phyloP scores from a whole-genome alignment of 2,329 filamentous ascomycete species.

The Neocucurbitaria cava region DNA sequence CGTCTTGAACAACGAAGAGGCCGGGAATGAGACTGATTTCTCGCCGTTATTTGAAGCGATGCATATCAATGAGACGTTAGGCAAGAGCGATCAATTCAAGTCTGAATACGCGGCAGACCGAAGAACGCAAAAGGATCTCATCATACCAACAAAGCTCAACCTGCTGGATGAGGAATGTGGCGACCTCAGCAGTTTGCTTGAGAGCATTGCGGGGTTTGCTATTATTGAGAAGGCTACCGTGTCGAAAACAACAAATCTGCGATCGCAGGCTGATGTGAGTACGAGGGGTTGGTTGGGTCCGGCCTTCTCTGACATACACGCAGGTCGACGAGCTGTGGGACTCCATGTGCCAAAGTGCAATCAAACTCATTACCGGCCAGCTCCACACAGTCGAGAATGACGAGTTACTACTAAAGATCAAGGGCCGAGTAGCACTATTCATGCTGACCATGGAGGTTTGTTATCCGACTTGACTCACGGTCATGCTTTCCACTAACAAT shows the following conservation, averaged over 20 bases:
- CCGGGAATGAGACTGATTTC: slow-evolving; percentile 90
- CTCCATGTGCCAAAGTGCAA: slow-evolving; percentile 90
- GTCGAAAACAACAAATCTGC: slow-evolving; percentile 81
- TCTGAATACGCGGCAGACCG: slow-evolving; percentile 91
- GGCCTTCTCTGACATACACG: slow-evolving; percentile 4
- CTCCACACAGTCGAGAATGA: slow-evolving; percentile 84
- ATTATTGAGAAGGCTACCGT: slow-evolving; percentile 96
- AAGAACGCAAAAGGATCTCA: slow-evolving; percentile 86
- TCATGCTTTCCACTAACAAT: slow-evolving; percentile 10
- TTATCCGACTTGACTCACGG: not conserved
- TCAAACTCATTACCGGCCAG: slow-evolving; percentile 80
- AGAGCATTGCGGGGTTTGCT: slow-evolving; percentile 94
- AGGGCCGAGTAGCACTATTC: slow-evolving; percentile 89
- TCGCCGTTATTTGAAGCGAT: slow-evolving; percentile 92
- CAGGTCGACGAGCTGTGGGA: slow-evolving; percentile 98
- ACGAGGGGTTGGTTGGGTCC: not conserved
- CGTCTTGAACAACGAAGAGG: slow-evolving; percentile 83
- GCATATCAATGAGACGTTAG: slow-evolving; percentile 94
- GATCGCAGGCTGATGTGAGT: slow-evolving; percentile 78
- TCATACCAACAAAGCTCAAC: slow-evolving; percentile 78
- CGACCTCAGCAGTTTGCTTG: slow-evolving; percentile 86
- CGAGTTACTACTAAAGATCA: slow-evolving; percentile 90
- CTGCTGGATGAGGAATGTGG: slow-evolving; percentile 83
- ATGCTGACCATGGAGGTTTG: slow-evolving; percentile 96
- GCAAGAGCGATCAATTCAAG: slow-evolving; percentile 89